phyloP scores from a whole-genome alignment of 305 asterid species.

The Fraxinus sp. region DNA sequence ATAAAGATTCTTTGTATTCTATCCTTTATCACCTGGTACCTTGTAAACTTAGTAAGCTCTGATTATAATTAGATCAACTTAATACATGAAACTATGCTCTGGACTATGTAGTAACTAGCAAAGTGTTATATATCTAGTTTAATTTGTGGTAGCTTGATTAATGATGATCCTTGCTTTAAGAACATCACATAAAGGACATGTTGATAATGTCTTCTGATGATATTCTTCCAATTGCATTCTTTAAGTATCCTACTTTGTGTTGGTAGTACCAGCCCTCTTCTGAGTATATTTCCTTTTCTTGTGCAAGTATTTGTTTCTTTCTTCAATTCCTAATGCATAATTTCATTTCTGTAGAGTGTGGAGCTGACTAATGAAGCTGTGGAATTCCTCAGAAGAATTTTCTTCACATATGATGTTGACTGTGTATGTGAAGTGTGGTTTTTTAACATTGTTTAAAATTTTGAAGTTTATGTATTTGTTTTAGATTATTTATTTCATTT shows the following conservation, averaged over 20 bases:
- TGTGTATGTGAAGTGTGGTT: constrained; percentile 51
- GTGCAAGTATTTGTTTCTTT: constrained; percentile 9
- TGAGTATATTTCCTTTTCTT: constrained; percentile 8
- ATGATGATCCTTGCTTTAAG: neutral
- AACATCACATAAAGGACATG: neutral
- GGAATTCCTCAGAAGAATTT: constrained; percentile 73
- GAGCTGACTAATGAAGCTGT: constrained; percentile 87
- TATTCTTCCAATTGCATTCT: constrained; percentile 3
- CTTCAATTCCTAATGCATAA: constrained; percentile 25
- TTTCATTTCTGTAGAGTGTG: constrained; percentile 67
- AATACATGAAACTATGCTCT: neutral
- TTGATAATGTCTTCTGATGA: constrained; percentile 16
- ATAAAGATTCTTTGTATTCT: neutral
- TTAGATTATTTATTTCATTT: constrained; percentile 5
- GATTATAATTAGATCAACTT: neutral
- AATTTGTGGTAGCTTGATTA: neutral
- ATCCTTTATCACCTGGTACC: neutral
- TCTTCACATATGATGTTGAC: constrained; percentile 75
- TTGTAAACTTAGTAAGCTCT: neutral
- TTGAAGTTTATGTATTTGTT: constrained; percentile 12
- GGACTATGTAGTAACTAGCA: neutral
- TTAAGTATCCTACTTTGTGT: neutral
- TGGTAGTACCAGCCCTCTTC: neutral
- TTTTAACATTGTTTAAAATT: neutral
- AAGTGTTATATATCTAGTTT: neutral